These are phyloP conservation scores for Neurospora sp. DNA, from an alignment of 2,329 filamentous ascomycete genomes.

Conservation along the genomic window DNA sequence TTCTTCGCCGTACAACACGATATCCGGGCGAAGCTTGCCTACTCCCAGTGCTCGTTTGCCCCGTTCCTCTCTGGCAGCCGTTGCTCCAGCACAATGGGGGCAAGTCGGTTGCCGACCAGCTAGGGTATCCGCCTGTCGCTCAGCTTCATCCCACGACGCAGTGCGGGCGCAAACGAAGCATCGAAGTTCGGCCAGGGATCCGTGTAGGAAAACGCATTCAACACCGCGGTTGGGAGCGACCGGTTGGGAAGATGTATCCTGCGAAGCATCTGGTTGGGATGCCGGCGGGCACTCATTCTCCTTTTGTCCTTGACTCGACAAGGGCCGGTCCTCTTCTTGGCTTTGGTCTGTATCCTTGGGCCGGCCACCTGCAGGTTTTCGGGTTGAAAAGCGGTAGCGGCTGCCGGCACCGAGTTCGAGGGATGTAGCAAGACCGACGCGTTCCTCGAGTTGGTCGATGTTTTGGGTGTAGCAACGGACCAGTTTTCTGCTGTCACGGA, in stretches of 20 bases:
- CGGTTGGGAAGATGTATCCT: slow-evolving; percentile 4
- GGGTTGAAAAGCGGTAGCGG: slow-evolving; percentile 43
- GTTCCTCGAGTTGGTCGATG: slow-evolving; percentile 63
- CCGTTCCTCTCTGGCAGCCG: slow-evolving; percentile 49
- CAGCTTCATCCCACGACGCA: slow-evolving; percentile 49
- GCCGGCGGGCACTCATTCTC: background rate
- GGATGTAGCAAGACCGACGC: slow-evolving; percentile 56
- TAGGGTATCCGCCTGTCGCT: slow-evolving; percentile 45
- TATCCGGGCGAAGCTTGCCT: slow-evolving; percentile 59
- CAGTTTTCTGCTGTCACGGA: slow-evolving; percentile 57
- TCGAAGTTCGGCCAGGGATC: slow-evolving; percentile 53
- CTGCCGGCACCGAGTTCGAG: slow-evolving; percentile 52
- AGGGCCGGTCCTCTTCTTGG: background rate
- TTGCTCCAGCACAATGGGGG: slow-evolving; percentile 53
- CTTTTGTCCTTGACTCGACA: background rate
- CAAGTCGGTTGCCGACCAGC: slow-evolving; percentile 58
- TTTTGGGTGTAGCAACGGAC: slow-evolving; percentile 68
- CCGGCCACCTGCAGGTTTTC: slow-evolving; percentile 1
- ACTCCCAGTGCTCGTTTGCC: slow-evolving; percentile 59
- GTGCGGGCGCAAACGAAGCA: slow-evolving; percentile 52
- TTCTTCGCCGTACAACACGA: slow-evolving; percentile 66
- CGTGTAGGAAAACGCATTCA: slow-evolving; percentile 62
- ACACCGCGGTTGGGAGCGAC: slow-evolving; percentile 34
- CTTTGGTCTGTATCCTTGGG: slow-evolving; percentile 1
- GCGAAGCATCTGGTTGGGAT: background rate